Conservation (phyloP, 1,139 yeast species). For the Debaryomyces fabryi region DNA sequence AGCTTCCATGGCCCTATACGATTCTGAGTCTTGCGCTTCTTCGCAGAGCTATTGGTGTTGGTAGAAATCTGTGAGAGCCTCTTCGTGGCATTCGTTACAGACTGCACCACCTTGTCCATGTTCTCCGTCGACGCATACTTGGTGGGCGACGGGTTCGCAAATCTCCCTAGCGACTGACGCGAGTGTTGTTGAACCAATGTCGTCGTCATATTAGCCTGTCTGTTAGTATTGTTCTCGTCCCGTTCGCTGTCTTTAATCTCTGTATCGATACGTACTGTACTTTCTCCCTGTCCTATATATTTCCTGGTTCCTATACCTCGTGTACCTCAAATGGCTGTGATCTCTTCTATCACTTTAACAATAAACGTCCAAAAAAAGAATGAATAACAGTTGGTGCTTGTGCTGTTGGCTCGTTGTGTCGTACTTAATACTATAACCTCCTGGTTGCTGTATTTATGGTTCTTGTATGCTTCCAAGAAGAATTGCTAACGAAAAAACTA, state of each 20-base stretch:
- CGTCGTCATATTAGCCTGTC: constrained; percentile 21
- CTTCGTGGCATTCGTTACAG: constrained; percentile 65
- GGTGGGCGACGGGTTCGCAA: constrained; percentile 23
- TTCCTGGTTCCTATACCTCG: neutral
- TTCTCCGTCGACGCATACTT: constrained; percentile 29
- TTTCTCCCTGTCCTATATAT: neutral
- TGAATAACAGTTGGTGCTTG: constrained; percentile 13
- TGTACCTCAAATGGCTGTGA: neutral
- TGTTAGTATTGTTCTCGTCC: neutral
- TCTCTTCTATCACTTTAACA: neutral
- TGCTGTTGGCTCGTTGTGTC: constrained; percentile 2
- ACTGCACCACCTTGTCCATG: constrained; percentile 51
- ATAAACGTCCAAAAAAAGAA: constrained; percentile 8
- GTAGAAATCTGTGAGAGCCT: constrained; percentile 67
- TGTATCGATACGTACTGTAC: neutral
- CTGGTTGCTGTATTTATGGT: neutral
- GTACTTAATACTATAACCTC: neutral
- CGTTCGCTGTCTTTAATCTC: neutral
- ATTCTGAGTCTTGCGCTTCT: constrained; percentile 63
- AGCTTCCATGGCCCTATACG: constrained; percentile 96
- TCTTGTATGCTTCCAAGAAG: constrained; percentile 4
- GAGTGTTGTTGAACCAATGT: constrained; percentile 28
- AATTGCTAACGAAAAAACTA: constrained; percentile 2
- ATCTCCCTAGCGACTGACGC: constrained; percentile 16
- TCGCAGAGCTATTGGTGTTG: constrained; percentile 46